Conservation (phyloP, 371 early-diverging fungal genomes). For the Actinomucor elegans region DNA sequence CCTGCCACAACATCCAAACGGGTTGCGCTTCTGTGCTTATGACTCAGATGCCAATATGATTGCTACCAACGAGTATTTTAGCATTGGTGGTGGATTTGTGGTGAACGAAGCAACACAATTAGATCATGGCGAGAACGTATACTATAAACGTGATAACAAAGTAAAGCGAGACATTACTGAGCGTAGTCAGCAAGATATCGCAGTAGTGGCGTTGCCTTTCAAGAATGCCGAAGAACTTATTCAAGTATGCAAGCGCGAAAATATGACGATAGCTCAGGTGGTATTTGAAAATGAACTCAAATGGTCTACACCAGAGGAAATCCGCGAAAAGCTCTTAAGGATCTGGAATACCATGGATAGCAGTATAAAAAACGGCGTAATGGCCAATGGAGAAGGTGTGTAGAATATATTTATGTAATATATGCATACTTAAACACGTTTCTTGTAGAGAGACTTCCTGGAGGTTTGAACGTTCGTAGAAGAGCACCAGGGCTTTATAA, state of each 20-base stretch:
- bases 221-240: conserved; percentile 76
- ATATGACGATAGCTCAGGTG: conserved; percentile 91
- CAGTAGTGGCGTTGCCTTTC: conserved; percentile 85
- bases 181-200: conserved; percentile 59
- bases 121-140: conserved; percentile 84
- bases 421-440: not conserved
- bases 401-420: no score
- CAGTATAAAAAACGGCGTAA: conserved; percentile 77
- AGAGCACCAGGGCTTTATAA: conserved; percentile 87
- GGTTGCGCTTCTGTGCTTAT: conserved; percentile 90
- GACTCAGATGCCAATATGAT: conserved; percentile 76
- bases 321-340: conserved; percentile 65
- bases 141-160: conserved; percentile 59
- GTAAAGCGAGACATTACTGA: not conserved
- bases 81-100: conserved; percentile 95
- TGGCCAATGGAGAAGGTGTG: conserved; percentile 25
- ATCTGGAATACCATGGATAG: conserved; percentile 95
- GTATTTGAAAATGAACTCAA: conserved; percentile 91
- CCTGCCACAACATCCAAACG: conserved; percentile 94
- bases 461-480: conserved; percentile 80
- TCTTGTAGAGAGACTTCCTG: conserved; percentile 65
- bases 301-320: conserved; percentile 82
- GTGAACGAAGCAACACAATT: conserved; percentile 86
- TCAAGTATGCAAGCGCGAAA: conserved; percentile 76
- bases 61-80: conserved; percentile 93